Evolutionary conservation across 768 basidiomycete species (phyloP).

Genomic region (Tylopilus balloui): DNA sequence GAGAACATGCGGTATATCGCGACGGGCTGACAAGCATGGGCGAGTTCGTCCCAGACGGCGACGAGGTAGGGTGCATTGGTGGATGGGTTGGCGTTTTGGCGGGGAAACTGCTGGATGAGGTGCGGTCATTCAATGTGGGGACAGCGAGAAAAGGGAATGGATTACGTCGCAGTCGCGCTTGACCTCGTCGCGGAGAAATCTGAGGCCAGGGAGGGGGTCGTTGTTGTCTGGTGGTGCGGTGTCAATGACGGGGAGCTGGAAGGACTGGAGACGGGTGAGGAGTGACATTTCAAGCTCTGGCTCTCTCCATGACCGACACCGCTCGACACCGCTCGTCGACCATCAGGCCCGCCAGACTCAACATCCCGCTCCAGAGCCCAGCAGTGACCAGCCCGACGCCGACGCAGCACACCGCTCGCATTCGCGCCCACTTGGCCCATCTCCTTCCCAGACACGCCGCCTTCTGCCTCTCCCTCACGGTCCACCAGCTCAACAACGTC

Average conservation of each 20-base stretch:
- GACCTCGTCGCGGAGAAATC: slow-evolving; percentile 39
- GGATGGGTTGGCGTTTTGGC: slow-evolving; percentile 32
- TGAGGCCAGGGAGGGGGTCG: slow-evolving; percentile 36
- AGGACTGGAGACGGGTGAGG: slow-evolving; percentile 7
- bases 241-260: slow-evolving; percentile 35
- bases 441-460: slow-evolving; percentile 62
- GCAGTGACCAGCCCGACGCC: neutral
- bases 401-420: neutral
- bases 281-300: neutral
- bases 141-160: neutral
- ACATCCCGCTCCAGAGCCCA: neutral
- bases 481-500: slow-evolving; percentile 68
- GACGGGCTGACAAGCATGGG: slow-evolving; percentile 55
- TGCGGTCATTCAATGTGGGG: slow-evolving; percentile 1
- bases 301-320: slow-evolving; percentile 1
- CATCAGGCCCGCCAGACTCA: neutral
- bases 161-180: slow-evolving; percentile 41
- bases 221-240: neutral
- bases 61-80: slow-evolving; percentile 79
- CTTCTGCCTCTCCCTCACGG: slow-evolving; percentile 55
- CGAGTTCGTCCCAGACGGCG: slow-evolving; percentile 78
- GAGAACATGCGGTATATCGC: slow-evolving; percentile 56
- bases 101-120: slow-evolving; percentile 57
- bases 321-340: slow-evolving; percentile 4
- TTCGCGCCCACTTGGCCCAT: slow-evolving; percentile 58